These are phyloP conservation scores for Umbelopsis sp. DNA, from an alignment of 192 early-diverging fungal species.

Conservation along the genomic window DNA sequence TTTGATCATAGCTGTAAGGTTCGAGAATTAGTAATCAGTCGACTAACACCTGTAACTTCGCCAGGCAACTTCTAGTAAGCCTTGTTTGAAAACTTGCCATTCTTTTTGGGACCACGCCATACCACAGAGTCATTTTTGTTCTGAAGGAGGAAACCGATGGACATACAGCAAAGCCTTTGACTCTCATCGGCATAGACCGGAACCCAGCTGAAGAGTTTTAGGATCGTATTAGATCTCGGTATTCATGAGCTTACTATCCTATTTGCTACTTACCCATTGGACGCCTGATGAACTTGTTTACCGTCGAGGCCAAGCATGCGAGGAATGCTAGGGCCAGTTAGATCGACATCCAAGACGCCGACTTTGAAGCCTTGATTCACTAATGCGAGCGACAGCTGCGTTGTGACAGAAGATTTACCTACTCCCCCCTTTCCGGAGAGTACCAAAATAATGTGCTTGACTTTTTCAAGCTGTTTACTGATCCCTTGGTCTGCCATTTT, in stretches of 20 bases:
- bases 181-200: conserved; percentile 73
- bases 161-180: conserved; percentile 87
- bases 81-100: conserved; percentile 52
- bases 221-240: no score
- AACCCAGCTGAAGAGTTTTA: conserved; percentile 61
- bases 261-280: conserved; percentile 73
- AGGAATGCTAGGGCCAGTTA: conserved; percentile 96
- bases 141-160: conserved; percentile 91
- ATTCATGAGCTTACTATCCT: neutral
- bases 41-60: neutral
- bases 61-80: no score
- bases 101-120: conserved; percentile 99
- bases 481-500: conserved; percentile 10
- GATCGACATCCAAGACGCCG: conserved; percentile 94
- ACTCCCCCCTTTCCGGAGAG: conserved; percentile 98
- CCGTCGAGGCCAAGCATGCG: conserved; percentile 93
- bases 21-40: neutral
- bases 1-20: conserved; percentile 85
- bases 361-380: conserved; percentile 69
- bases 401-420: conserved; percentile 92
- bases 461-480: conserved; percentile 25
- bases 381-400: conserved; percentile 78
- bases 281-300: conserved; percentile 87
- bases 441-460: conserved; percentile 88
- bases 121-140: conserved; percentile 92